These are phyloP conservation scores for Irpex sp. DNA, from an alignment of 1,284 basidiomycete species.

Conservation along the genomic window DNA sequence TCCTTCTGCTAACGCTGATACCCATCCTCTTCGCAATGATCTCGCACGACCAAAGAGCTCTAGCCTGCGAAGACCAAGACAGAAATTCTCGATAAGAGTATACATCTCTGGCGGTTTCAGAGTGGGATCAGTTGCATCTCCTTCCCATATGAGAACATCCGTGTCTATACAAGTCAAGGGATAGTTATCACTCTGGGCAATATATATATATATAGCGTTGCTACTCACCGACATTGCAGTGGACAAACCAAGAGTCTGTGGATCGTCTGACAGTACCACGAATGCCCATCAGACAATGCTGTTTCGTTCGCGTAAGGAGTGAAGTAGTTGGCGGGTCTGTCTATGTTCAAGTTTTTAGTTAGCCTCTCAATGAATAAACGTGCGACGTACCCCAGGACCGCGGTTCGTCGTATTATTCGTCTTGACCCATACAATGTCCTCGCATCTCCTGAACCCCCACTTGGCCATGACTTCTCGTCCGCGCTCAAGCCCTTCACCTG, in stretches of 20 bases:
- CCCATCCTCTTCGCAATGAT: constrained; percentile 85
- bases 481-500: constrained; percentile 85
- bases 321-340: constrained; percentile 80
- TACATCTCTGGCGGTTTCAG: constrained; percentile 94
- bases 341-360: constrained; percentile 26
- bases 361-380: neutral
- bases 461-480: constrained; percentile 87
- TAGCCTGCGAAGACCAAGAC: constrained; percentile 86
- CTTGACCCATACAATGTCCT: constrained; percentile 97
- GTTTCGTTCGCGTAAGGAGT: constrained; percentile 83
- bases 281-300: constrained; percentile 99
- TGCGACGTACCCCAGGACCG: constrained; percentile 59
- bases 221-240: constrained; percentile 87
- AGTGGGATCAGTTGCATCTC: constrained; percentile 71
- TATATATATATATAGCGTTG: neutral
- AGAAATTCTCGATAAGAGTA: constrained; percentile 95
- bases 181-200: neutral
- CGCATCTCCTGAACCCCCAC: constrained; percentile 95
- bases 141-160: constrained; percentile 95
- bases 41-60: constrained; percentile 83
- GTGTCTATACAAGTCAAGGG: constrained; percentile 58
- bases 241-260: constrained; percentile 92
- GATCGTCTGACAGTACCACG: constrained; percentile 92
- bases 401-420: constrained; percentile 70
- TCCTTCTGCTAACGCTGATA: constrained; percentile 73